Conservation (phyloP, 2,329 filamentous ascomycete genomes). For the Alternaria longipes region DNA sequence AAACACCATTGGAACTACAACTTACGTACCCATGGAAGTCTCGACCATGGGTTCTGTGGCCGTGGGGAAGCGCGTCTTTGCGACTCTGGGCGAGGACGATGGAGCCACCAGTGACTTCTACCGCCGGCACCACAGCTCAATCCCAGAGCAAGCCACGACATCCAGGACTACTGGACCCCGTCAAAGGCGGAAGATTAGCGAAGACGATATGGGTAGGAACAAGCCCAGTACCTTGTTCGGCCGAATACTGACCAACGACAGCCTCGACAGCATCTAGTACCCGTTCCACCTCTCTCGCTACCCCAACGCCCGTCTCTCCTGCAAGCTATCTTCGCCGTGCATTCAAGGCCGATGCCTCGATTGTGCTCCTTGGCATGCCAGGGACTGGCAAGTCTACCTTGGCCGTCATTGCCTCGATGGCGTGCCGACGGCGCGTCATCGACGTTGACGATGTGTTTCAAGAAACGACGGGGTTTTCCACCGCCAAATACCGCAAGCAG, state of each 20-base stretch:
- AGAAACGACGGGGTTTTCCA: slow-evolving; percentile 68
- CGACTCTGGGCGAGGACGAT: slow-evolving; percentile 12
- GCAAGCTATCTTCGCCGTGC: slow-evolving; percentile 39
- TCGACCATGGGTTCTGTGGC: slow-evolving; percentile 11
- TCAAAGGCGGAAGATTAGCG: slow-evolving; percentile 17
- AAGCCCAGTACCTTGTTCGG: neutral
- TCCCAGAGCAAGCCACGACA: slow-evolving; percentile 5
- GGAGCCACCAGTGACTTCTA: slow-evolving; percentile 15
- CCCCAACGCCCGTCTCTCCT: slow-evolving; percentile 29
- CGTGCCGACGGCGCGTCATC: slow-evolving; percentile 72
- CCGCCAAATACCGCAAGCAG: slow-evolving; percentile 69
- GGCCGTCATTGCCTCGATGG: slow-evolving; percentile 77
- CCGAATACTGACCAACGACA: slow-evolving; percentile 20
- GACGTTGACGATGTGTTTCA: slow-evolving; percentile 76
- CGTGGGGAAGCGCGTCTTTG: slow-evolving; percentile 17
- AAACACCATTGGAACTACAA: neutral
- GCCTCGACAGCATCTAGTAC: slow-evolving; percentile 36
- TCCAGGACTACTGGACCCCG: slow-evolving; percentile 4
- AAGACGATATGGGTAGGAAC: slow-evolving; percentile 23
- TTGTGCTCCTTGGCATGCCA: slow-evolving; percentile 76
- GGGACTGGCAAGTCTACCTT: slow-evolving; percentile 80
- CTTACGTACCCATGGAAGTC: neutral
- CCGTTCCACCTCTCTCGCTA: slow-evolving; percentile 42
- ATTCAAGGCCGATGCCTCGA: slow-evolving; percentile 71
- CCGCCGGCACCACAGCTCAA: slow-evolving; percentile 8